phyloP scores from a whole-genome alignment of 2,329 filamentous ascomycete species.

The Colletotrichum viniferum region DNA sequence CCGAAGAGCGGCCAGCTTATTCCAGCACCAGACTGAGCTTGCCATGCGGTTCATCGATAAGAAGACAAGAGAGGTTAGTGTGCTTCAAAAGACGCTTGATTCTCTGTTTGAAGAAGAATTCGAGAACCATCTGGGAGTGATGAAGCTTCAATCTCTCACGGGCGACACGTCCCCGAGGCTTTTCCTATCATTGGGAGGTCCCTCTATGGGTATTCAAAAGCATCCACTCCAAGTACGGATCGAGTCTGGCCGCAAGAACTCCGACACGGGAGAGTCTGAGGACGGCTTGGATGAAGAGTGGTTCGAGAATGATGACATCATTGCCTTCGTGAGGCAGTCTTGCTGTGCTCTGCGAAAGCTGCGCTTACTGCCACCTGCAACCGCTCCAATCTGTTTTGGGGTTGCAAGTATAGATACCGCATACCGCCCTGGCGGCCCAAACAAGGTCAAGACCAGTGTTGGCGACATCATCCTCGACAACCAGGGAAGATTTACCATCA shows the following conservation, averaged over 20 bases:
- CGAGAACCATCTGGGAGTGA: neutral
- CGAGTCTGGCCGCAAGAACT: neutral
- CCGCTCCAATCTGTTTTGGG: neutral
- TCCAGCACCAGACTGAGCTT: neutral
- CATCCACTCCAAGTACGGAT: neutral
- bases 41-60: neutral
- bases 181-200: neutral
- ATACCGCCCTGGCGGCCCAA: neutral
- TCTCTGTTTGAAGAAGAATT: neutral
- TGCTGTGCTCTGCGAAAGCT: neutral
- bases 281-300: neutral
- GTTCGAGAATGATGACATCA: neutral
- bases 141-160: neutral
- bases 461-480: neutral
- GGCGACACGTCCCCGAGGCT: neutral
- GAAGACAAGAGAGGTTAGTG: neutral
- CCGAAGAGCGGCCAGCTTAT: neutral
- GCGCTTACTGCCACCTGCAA: neutral
- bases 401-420: neutral
- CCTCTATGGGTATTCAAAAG: neutral
- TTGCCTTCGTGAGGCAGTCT: neutral
- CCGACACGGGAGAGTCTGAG: neutral
- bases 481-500: neutral
- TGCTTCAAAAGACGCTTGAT: neutral
- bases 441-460: neutral